These are phyloP conservation scores for Pythium dissotocum DNA, from an alignment of 352 stramenopile species.

Conservation along the genomic window DNA sequence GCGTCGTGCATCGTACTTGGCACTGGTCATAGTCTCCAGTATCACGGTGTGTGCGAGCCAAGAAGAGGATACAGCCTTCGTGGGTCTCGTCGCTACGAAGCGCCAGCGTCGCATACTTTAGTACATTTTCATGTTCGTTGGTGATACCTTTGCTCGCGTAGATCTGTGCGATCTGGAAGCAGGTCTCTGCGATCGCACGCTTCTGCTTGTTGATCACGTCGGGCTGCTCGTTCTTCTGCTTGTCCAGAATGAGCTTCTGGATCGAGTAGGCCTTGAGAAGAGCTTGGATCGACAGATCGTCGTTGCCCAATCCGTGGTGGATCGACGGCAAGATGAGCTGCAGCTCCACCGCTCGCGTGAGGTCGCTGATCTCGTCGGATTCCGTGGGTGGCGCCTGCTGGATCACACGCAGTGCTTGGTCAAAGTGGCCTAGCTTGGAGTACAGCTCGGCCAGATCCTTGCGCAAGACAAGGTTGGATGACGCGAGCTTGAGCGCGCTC, in stretches of 20 bases:
- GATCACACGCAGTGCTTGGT: conserved; percentile 81
- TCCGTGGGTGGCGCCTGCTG: conserved; percentile 68
- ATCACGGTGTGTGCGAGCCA: conserved; percentile 74
- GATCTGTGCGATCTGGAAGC: conserved; percentile 76
- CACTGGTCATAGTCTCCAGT: conserved; percentile 84
- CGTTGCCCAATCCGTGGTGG: conserved; percentile 66
- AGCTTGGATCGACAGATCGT: conserved; percentile 73
- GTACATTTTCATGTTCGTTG: conserved; percentile 55
- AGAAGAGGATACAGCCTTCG: conserved; percentile 81
- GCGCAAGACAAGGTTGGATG: conserved; percentile 75
- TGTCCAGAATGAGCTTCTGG: conserved; percentile 86
- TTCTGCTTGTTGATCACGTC: conserved; percentile 80
- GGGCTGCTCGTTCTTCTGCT: conserved; percentile 76
- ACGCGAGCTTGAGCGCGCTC: conserved; percentile 78
- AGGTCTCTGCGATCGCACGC: conserved; percentile 78
- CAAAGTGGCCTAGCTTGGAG: conserved; percentile 82
- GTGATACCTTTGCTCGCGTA: conserved; percentile 41
- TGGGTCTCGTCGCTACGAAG: conserved; percentile 79
- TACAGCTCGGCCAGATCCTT: conserved; percentile 92
- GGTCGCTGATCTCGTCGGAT: conserved; percentile 66
- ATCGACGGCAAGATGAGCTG: conserved; percentile 81
- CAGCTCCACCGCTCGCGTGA: conserved; percentile 70
- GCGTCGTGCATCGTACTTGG: conserved; percentile 79
- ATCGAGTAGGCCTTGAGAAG: conserved; percentile 82
- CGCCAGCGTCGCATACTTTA: conserved; percentile 81